A percentile compares a stretch with the other conserved stretches of the same genome.
Evolutionary conservation across 257 asterid species (phyloP).

Genomic region (Solanum chiquidenum): DNA sequence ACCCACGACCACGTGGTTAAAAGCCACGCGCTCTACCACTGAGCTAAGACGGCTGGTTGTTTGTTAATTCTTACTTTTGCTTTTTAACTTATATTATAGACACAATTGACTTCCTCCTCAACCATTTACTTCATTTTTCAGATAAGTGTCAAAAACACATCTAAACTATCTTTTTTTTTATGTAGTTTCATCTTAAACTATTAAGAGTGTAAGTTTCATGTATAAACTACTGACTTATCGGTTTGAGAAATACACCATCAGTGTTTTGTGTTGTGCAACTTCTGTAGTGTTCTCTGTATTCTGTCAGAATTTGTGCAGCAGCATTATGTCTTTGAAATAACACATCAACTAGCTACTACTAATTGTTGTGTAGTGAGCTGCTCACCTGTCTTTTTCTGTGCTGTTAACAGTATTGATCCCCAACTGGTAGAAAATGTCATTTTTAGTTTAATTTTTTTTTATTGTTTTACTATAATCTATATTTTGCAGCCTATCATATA

Average conservation of each 20-base stretch:
- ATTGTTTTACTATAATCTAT: background rate
- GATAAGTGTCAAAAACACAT: no score
- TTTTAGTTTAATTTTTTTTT: background rate
- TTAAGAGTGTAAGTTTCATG: no score
- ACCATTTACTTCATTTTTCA: no score
- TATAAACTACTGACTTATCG: no score
- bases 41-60: slow-evolving; percentile 65
- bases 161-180: no score
- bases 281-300: background rate
- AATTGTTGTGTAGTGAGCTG: background rate
- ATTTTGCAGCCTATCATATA: background rate
- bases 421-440: background rate
- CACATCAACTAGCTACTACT: background rate
- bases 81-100: no score
- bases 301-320: background rate
- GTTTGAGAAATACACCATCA: no score
- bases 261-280: background rate
- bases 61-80: no score
- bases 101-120: no score
- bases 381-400: background rate
- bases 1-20: slow-evolving; percentile 99
- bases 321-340: background rate
- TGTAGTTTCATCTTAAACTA: no score
- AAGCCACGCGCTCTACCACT: slow-evolving; percentile 99
- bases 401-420: background rate